These are phyloP conservation scores for Fusarium staphyleae DNA, from an alignment of 2,329 filamentous ascomycete species.

Conservation along the genomic window DNA sequence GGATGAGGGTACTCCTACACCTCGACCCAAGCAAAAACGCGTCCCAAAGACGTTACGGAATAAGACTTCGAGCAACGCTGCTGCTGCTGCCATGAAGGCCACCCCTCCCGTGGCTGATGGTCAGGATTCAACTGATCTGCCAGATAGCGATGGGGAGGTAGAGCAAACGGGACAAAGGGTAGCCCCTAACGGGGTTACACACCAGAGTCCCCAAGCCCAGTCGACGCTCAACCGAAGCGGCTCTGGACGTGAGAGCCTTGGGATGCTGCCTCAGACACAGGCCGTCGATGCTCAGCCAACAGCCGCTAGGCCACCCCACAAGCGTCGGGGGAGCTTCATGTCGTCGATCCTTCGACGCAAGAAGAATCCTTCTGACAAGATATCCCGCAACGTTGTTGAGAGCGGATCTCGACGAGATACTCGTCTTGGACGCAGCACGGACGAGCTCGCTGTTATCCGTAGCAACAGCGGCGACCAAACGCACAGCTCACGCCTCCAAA, in stretches of 20 bases:
- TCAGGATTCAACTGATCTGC: slow-evolving; percentile 63
- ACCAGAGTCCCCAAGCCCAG: slow-evolving; percentile 30
- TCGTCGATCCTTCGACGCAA: slow-evolving; percentile 70
- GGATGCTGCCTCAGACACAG: slow-evolving; percentile 31
- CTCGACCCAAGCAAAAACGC: slow-evolving; percentile 42
- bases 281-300: slow-evolving; percentile 29
- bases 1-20: slow-evolving; percentile 53
- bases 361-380: slow-evolving; percentile 57
- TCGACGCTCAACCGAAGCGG: slow-evolving; percentile 50
- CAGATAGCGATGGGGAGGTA: slow-evolving; percentile 64
- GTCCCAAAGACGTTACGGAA: slow-evolving; percentile 46
- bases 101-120: slow-evolving; percentile 54
- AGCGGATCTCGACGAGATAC: slow-evolving; percentile 69
- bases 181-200: slow-evolving; percentile 3
- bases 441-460: slow-evolving; percentile 58
- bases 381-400: slow-evolving; percentile 62
- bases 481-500: slow-evolving; percentile 37
- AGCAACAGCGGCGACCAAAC: slow-evolving; percentile 44
- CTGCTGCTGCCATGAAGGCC: slow-evolving; percentile 49
- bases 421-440: slow-evolving; percentile 63
- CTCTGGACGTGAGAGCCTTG: slow-evolving; percentile 51
- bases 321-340: slow-evolving; percentile 60
- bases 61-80: slow-evolving; percentile 42
- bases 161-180: slow-evolving; percentile 28
- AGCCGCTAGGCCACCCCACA: slow-evolving; percentile 40